A percentile compares a stretch with the other conserved stretches of the same genome.
phyloP scores from a whole-genome alignment of 257 asterid genomes.

The Striga asiatica region DNA sequence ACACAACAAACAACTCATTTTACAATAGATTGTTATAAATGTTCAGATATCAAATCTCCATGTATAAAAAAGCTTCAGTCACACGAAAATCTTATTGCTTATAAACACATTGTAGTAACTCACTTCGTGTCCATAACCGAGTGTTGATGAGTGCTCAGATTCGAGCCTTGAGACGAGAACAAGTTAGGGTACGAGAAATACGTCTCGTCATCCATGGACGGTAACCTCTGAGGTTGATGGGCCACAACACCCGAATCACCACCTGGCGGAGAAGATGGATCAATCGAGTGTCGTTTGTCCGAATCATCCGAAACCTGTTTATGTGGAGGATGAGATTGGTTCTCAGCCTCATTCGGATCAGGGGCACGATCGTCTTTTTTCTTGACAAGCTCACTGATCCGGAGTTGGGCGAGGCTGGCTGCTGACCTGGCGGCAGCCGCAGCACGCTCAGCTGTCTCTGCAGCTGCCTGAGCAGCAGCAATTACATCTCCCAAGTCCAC shows the following conservation, averaged over 20 bases:
- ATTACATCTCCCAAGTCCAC: constrained; percentile 66
- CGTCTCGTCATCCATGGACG: constrained; percentile 70
- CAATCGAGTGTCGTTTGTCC: constrained; percentile 21
- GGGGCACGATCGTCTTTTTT: constrained; percentile 28
- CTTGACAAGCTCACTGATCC: constrained; percentile 57
- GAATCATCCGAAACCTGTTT: neutral
- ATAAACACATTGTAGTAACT: neutral
- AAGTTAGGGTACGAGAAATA: constrained; percentile 72
- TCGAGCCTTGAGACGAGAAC: constrained; percentile 49
- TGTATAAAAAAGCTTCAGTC: neutral
- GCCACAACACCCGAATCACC: constrained; percentile 18
- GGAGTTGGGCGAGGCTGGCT: constrained; percentile 73
- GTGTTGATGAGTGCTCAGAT: neutral
- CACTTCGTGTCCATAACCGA: constrained; percentile 40
- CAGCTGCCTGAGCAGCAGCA: constrained; percentile 88
- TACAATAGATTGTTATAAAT: constrained; percentile 2
- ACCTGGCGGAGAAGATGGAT: constrained; percentile 20
- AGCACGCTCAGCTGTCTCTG: constrained; percentile 82
- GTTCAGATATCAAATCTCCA: neutral
- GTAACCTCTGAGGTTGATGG: constrained; percentile 61
- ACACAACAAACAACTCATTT: constrained; percentile 5
- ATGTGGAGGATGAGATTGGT: neutral
- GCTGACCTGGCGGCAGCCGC: constrained; percentile 93
- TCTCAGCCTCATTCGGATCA: neutral
- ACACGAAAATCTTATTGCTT: constrained; percentile 1